Evolutionary conservation across 2,329 filamentous ascomycete species (phyloP), one percentile per base, ranked within the genome.

Genomic region (Chaetoscypha palmicola): DNA sequence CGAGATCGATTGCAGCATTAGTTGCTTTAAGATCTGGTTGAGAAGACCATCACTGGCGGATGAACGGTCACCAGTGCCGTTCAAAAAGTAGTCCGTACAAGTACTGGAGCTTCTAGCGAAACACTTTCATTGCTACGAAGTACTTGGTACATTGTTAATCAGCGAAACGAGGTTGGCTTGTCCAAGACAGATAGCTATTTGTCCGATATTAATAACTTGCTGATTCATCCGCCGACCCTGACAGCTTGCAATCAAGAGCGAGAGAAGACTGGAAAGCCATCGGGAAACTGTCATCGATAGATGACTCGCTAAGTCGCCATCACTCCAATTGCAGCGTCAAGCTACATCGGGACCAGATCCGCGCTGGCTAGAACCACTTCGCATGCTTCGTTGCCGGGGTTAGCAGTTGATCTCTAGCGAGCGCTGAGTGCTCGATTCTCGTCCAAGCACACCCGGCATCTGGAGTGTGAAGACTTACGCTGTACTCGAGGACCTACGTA

Each of bases 261-360:
- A 16, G 32, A 34, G 19, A 34, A 34, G 32, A 21, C 23, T 22
- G 3, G 17, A 37, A 37, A 8, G 34, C 34, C 34, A 22, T 37
- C 23, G 36, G 23, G 24, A 26, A n/a, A 28, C 20, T 7, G 14
- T 33, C 8, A 33, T 33, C 31, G 21, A 39, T 7, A 24, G 28
- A 28, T 19, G 17, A 42, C 34, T 42, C 43, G 17, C 16, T 19
- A 11, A 37, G n/a, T 45, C 33, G 33, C 14, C 42, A 41, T 45
- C 46, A 31, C 22, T 38, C 43, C 36, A 37, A 4, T 23, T 37
- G 5, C 33, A 28, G 16, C 28, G 43, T 44, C 35, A 46, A 38
- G 41, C 49, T 50, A 34, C 34, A 51, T 47, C 17, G 33, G 49
- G 49, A 32, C 22, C 30, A 17, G 49, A 52, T 49, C 46, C 40